phyloP scores from a whole-genome alignment of 805 yeast genomes.

The Blastobotrys chiropterorum region DNA sequence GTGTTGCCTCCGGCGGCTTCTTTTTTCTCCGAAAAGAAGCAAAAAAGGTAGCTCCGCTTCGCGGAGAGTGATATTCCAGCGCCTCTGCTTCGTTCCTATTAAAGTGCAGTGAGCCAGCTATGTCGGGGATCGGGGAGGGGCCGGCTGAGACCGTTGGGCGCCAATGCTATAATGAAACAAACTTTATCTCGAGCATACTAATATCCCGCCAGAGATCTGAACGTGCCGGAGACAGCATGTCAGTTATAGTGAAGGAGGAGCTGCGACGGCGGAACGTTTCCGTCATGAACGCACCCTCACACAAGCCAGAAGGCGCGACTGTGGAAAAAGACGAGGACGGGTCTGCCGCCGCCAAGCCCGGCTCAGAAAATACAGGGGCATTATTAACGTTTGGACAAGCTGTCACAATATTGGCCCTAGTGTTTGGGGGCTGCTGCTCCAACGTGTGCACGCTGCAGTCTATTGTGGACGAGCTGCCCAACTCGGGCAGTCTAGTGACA shows the following conservation, averaged over 20 bases:
- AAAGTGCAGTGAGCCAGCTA: no score
- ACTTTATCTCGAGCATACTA: not conserved
- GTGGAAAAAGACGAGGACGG: not conserved
- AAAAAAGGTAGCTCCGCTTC: no score
- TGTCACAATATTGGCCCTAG: conserved; percentile 29
- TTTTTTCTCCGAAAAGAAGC: no score
- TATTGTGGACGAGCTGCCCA: conserved; percentile 35
- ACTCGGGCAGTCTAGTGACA: conserved; percentile 49
- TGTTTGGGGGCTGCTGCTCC: conserved; percentile 70
- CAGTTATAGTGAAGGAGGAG: not conserved
- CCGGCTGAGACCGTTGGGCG: not conserved
- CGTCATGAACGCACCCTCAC: not conserved
- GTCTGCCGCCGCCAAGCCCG: not conserved
- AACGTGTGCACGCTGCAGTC: conserved; percentile 61
- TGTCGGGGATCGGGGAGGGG: no score
- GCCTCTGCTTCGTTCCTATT: no score
- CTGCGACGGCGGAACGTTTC: not conserved
- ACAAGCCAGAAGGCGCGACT: not conserved
- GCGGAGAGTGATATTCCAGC: no score
- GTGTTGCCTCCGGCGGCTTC: no score
- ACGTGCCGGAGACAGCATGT: not conserved
- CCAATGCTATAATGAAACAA: not conserved
- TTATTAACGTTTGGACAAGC: not conserved
- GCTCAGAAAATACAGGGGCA: not conserved
- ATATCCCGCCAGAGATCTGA: not conserved